phyloP scores from a whole-genome alignment of 106 monocot species.

The Iris macrosiphon region DNA sequence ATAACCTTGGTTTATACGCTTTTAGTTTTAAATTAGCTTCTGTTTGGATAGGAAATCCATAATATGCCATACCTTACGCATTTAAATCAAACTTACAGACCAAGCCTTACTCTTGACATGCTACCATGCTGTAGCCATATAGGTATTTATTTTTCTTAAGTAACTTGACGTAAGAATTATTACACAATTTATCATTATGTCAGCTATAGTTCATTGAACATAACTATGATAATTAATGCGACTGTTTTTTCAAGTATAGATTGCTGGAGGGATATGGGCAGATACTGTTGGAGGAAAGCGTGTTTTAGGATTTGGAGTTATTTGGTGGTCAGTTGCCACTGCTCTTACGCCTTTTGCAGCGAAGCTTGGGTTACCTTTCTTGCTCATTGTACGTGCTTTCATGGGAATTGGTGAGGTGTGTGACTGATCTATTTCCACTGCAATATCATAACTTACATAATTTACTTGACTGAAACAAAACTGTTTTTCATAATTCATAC shows the following conservation, averaged over 20 bases:
- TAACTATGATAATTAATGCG: too few species aligned
- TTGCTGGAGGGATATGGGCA: conserved; percentile 96
- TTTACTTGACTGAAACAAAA: background rate
- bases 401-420: conserved; percentile 91
- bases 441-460: background rate
- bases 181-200: too few species aligned
- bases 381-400: conserved; percentile 79
- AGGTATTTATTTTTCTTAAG: too few species aligned
- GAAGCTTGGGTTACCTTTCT: conserved; percentile 75
- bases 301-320: conserved; percentile 72
- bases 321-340: conserved; percentile 94
- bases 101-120: too few species aligned
- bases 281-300: conserved; percentile 85
- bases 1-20: too few species aligned
- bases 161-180: too few species aligned
- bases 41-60: too few species aligned
- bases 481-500: background rate
- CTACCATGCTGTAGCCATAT: too few species aligned
- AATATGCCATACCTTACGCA: too few species aligned
- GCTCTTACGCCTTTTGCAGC: conserved; percentile 78
- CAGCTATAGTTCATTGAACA: too few species aligned
- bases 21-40: too few species aligned
- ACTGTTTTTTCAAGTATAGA: conserved; percentile 41
- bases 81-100: too few species aligned
- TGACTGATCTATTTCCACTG: background rate